Conservation (phyloP, 1,284 basidiomycete genomes). For the Takashimella koratensis region DNA sequence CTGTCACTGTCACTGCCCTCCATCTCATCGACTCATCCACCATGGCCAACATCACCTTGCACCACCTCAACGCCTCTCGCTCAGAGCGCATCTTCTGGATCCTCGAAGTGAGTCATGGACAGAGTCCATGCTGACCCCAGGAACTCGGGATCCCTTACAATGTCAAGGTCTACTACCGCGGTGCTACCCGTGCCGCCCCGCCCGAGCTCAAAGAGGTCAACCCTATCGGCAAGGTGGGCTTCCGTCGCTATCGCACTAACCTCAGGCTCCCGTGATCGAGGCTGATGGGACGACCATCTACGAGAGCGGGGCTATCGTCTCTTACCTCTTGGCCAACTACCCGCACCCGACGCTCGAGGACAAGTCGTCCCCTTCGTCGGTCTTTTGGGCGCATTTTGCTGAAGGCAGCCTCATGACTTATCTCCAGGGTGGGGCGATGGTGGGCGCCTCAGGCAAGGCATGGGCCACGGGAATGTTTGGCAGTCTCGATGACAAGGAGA, state of each 20-base stretch:
- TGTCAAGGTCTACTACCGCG: constrained; percentile 34
- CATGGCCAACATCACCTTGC: constrained; percentile 36
- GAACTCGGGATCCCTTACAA: constrained; percentile 35
- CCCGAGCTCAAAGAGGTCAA: constrained; percentile 21
- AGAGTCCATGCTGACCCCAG: constrained; percentile 15
- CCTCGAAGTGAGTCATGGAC: constrained; percentile 29
- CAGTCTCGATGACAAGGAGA: constrained; percentile 16
- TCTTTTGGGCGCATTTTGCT: constrained; percentile 39
- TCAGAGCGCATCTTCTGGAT: constrained; percentile 35
- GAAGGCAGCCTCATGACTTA: constrained; percentile 39
- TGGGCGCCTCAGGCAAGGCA: constrained; percentile 9
- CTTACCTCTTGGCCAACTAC: constrained; percentile 17
- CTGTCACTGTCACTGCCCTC: too few relatives aligned
- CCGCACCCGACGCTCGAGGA: constrained; percentile 13
- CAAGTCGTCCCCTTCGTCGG: constrained; percentile 13
- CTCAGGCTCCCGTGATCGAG: constrained; percentile 27
- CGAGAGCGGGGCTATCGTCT: constrained; percentile 39
- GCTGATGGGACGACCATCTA: constrained; percentile 28
- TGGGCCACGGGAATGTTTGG: constrained; percentile 7
- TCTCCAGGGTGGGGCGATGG: constrained; percentile 27
- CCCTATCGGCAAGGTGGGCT: constrained; percentile 30
- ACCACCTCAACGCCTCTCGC: constrained; percentile 41
- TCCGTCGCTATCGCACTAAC: background rate
- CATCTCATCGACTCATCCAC: too few relatives aligned
- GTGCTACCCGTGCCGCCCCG: constrained; percentile 20